Conservation (phyloP, 163 green algal species). For the Trebouxiophyceae sp. region DNA sequence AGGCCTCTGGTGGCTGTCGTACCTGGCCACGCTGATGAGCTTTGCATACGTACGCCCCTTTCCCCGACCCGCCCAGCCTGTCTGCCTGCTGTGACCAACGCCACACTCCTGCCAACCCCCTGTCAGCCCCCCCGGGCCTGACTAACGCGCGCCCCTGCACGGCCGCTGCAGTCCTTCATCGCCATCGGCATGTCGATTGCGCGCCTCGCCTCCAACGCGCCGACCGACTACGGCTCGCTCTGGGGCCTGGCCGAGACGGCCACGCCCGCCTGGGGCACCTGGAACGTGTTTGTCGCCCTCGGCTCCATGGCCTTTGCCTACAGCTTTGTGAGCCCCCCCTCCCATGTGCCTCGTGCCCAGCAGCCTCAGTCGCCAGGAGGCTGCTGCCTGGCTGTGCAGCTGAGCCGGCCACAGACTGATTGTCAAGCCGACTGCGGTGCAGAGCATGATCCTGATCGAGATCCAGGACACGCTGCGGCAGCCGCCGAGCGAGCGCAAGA, state of each 20-base stretch:
- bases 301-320: conserved; percentile 34
- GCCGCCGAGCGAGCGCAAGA: conserved; percentile 1
- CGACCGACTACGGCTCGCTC: not conserved
- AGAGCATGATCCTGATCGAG: conserved; percentile 27
- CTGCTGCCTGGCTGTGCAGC: too few species aligned
- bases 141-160: too few species aligned
- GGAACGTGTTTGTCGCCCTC: conserved; percentile 5
- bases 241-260: not conserved
- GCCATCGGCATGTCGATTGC: conserved; percentile 22
- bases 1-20: conserved; percentile 24
- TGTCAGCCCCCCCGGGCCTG: too few species aligned
- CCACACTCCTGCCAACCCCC: too few species aligned
- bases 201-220: not conserved
- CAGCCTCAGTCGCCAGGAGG: too few species aligned
- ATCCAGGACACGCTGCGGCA: conserved; percentile 31
- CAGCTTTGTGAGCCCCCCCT: conserved; percentile 18
- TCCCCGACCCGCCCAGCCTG: not conserved
- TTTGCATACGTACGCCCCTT: conserved; percentile 28
- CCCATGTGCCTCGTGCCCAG: too few species aligned
- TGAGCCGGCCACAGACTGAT: too few species aligned
- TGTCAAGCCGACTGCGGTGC: not conserved
- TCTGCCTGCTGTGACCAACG: too few species aligned
- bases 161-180: conserved; percentile 28
- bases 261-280: not conserved
- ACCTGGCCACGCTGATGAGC: conserved; percentile 29